Base-by-base conservation (phyloP, 768 basidiomycete species). In the Boletus reticulatus region DNA sequence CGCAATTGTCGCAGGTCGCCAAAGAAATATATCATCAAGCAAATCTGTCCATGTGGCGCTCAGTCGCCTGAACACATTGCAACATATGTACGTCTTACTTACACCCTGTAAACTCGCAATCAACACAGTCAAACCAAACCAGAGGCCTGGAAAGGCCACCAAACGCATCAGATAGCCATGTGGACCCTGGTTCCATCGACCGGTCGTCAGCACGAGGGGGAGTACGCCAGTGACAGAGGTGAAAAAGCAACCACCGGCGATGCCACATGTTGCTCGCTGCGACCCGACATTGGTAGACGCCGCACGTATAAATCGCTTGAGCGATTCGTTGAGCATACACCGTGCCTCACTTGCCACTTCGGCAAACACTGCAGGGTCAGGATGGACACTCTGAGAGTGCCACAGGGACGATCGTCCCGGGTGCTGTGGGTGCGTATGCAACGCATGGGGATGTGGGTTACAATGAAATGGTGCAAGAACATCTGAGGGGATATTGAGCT, bases 1-100 rank as follows among this genome's bases (percentile, higher is more conserved):
- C 86, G 83, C 19, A 92, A 77, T 63, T 92, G 89, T 9, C 89
- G 77, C 19, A 91, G 75, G 69, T 92, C 89, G 9, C 89, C 89
- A 62, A 91, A 89, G 31, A 91, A 65, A 65, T 90, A 92, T 6
- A 92, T 81, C 65, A 88, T 88, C 52, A 91, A 66, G 66, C 89
- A 92, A 12, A 80, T 67, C 79, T 71, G 3, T 36, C 3, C 4
- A 71, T 34, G 38, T 37, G 13, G 12, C 16, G 38, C 29, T 48
- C n/a, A 63, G 43, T n/a, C 19, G 29, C 17, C 19, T 5, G 4
- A 37, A 37, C 36, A 37, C 13, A 37, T 13, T 5, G 14, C 29
- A 8, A 29, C 29, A 29, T 6, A 45, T 27, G 41, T 10, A 41
- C 11, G 22, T 31, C 7, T 47, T 13, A 63, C 78, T 64, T 56